Evolutionary conservation across 164 flowering plant genomes (phyloP), one percentile per base, ranked within the genome.

Genomic region (Magnolia officinalis): DNA sequence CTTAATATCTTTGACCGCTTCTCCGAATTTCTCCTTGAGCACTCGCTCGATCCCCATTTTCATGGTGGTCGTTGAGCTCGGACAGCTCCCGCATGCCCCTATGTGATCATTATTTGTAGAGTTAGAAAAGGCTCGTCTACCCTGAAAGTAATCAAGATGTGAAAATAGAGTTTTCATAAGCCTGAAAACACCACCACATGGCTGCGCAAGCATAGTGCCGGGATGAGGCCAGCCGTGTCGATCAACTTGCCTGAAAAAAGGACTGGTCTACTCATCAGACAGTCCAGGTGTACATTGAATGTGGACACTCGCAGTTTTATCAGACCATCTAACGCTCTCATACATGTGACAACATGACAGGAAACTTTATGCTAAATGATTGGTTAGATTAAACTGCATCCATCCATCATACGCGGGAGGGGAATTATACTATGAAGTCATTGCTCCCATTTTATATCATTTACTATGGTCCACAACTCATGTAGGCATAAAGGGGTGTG

Each of bases 21-120:
- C 93, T 68, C 98, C 99, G 79, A 96, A 93, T 78, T 94, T 96
- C 75, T 96, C 98, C 85, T 90, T 94, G 8, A 96, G 81, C 4
- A 92, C 91, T 74, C 94, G 87, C 72, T 96, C 98, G 58, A 96
- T 96, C 52, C 99, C 98, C 99, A 96, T 92, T 76, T 83, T 90
- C 98, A 96, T 96, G 59, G 99, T 96, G 19, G 99, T 96, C 61
- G 96, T 92, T 72, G 99, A 96, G 86, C 97, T 96, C 50, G 97
- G 99, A 74, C 99, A 96, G 82, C 89, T 90, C 69, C 82, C 96
- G 84, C 99, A 94, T 73, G 97, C 97, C 78, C 99, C 99, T 95
- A 86, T 68, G 66, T 3, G n/a, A 19, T 8, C 61, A 55, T 55
- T 63, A 1, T 26, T 63, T 21, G 21, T 31, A 19, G 1, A 58